Evolutionary conservation across 148 eudicot species (phyloP).

Genomic region (Nepenthes mirabilis): DNA sequence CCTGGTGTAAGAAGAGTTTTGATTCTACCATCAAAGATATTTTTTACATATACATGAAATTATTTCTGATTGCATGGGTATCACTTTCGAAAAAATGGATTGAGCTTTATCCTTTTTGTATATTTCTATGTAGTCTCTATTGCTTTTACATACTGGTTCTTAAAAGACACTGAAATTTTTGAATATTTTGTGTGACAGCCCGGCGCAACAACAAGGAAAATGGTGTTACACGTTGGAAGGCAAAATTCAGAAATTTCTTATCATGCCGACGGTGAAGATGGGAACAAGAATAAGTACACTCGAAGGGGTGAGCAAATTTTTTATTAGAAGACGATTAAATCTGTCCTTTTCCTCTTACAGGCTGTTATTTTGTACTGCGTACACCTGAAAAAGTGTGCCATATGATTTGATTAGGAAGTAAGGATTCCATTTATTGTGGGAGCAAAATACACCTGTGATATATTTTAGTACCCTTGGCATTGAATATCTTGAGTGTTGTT

Average conservation of each 20-base stretch:
- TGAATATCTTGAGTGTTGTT: background rate
- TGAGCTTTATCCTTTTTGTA: background rate
- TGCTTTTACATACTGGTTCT: background rate
- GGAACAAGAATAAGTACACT: constrained; percentile 70
- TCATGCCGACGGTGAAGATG: constrained; percentile 95
- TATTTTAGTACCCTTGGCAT: too few species aligned
- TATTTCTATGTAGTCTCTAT: background rate
- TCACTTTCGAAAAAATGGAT: background rate
- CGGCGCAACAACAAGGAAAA: constrained; percentile 81
- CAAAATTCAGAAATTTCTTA: constrained; percentile 79
- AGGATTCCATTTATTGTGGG: too few species aligned
- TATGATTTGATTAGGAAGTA: too few species aligned
- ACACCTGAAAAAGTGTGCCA: too few species aligned
- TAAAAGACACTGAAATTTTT: background rate
- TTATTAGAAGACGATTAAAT: background rate
- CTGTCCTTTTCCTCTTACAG: background rate
- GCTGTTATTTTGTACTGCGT: too few species aligned
- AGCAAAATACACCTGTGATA: too few species aligned
- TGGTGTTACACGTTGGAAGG: constrained; percentile 53
- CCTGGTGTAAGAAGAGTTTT: constrained; percentile 49
- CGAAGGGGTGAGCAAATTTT: constrained; percentile 52
- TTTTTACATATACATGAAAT: background rate
- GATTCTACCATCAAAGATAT: background rate
- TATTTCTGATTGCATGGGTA: too few species aligned
- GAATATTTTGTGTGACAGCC: constrained; percentile 34